Conservation (phyloP, 2,329 filamentous ascomycete genomes). For the Exophiala mesophila region DNA sequence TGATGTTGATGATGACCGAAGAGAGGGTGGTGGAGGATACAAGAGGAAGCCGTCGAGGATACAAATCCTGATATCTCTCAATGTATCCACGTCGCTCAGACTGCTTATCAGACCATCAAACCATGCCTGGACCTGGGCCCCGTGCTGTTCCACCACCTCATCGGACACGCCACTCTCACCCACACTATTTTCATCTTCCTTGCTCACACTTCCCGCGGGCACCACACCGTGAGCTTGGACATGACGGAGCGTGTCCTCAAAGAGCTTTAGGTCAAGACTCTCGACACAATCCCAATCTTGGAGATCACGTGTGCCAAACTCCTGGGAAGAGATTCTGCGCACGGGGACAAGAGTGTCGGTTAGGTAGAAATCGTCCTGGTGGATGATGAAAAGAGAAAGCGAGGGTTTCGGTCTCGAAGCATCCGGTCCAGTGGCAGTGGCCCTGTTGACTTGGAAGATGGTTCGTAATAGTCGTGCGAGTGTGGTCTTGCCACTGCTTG, state of each 20-base stretch:
- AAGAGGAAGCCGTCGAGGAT: constrained; percentile 87
- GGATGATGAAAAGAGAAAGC: constrained; percentile 64
- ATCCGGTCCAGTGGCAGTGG: constrained; percentile 16
- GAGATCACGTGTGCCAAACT: constrained; percentile 44
- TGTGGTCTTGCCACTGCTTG: constrained; percentile 92
- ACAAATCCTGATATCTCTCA: constrained; percentile 49
- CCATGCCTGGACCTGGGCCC: constrained; percentile 15
- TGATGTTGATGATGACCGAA: constrained; percentile 24
- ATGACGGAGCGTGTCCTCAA: constrained; percentile 63
- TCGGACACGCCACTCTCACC: constrained; percentile 39
- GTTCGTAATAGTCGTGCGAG: constrained; percentile 77
- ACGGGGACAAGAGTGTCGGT: constrained; percentile 55
- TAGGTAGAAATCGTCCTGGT: constrained; percentile 94
- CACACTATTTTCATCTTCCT: constrained; percentile 55
- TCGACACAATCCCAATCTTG: constrained; percentile 90
- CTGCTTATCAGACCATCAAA: constrained; percentile 25
- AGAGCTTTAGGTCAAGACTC: constrained; percentile 65
- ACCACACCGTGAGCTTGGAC: constrained; percentile 61
- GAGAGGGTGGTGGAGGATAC: constrained; percentile 54
- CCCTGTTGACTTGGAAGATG: constrained; percentile 57
- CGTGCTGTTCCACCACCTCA: constrained; percentile 26
- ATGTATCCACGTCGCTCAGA: not conserved
- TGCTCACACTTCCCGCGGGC: constrained; percentile 47
- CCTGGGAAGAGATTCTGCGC: constrained; percentile 44
- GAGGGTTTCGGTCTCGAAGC: not conserved